A percentile compares a stretch with the other conserved stretches of the same genome.
Conservation (phyloP, 768 basidiomycete genomes). For the Tricholoma saponaceum region DNA sequence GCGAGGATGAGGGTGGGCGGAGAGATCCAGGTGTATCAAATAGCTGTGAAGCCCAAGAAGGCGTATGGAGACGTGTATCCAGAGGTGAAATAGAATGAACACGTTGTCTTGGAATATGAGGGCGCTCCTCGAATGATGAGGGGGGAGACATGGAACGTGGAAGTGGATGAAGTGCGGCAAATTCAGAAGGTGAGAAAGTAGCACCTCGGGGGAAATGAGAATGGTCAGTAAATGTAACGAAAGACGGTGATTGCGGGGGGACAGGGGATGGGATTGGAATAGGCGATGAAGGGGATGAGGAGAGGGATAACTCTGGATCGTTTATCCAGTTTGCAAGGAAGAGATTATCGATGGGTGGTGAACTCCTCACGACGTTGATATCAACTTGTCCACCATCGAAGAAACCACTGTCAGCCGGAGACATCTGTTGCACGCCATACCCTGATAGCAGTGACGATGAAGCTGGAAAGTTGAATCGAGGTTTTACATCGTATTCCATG, state of each 20-base stretch:
- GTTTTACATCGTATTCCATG: constrained; percentile 40
- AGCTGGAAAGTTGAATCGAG: constrained; percentile 32
- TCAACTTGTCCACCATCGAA: constrained; percentile 35
- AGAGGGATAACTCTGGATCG: constrained; percentile 44
- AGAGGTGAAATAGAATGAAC: constrained; percentile 58
- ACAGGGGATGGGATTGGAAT: constrained; percentile 56
- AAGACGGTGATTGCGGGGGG: constrained; percentile 37
- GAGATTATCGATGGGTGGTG: constrained; percentile 40
- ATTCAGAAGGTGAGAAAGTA: constrained; percentile 57
- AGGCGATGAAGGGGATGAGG: constrained; percentile 50
- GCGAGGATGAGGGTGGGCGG: constrained; percentile 39
- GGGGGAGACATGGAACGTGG: constrained; percentile 60
- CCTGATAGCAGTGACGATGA: constrained; percentile 19
- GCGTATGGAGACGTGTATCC: constrained; percentile 55
- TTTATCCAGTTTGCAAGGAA: constrained; percentile 60
- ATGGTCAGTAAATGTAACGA: constrained; percentile 44
- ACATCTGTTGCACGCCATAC: constrained; percentile 33
- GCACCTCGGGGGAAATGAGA: constrained; percentile 43
- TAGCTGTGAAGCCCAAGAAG: constrained; percentile 64
- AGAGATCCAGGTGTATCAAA: constrained; percentile 52
- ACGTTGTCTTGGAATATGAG: constrained; percentile 32
- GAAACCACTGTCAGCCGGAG: constrained; percentile 32
- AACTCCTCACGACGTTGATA: constrained; percentile 37
- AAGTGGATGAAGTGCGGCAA: constrained; percentile 57
- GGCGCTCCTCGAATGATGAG: constrained; percentile 46